Conservation (phyloP, 2,329 filamentous ascomycete genomes). For the Colletotrichum orchidophilum region DNA sequence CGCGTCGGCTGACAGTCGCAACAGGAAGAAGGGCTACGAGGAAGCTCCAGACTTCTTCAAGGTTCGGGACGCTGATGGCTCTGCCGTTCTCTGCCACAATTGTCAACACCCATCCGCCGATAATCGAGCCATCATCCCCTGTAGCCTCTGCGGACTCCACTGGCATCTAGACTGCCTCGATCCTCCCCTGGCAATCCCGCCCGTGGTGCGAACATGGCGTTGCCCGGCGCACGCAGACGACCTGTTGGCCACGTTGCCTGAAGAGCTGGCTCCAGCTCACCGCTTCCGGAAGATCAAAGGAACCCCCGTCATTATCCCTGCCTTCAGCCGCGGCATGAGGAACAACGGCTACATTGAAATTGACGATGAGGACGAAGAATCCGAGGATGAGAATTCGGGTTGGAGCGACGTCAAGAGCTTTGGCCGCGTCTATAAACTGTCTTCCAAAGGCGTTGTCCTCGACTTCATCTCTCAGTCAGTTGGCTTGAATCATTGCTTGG, state of each 20-base stretch:
- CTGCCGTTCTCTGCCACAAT: slow-evolving; percentile 78
- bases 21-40: slow-evolving; percentile 66
- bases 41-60: slow-evolving; percentile 74
- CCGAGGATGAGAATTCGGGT: slow-evolving; percentile 62
- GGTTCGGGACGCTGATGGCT: slow-evolving; percentile 76
- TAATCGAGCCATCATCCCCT: slow-evolving; percentile 81
- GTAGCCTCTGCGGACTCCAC: slow-evolving; percentile 81
- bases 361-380: slow-evolving; percentile 70
- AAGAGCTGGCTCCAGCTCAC: slow-evolving; percentile 66
- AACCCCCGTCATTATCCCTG: slow-evolving; percentile 59
- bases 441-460: slow-evolving; percentile 71
- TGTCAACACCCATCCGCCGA: slow-evolving; percentile 74
- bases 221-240: slow-evolving; percentile 90
- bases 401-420: slow-evolving; percentile 69
- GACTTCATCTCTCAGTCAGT: slow-evolving; percentile 77
- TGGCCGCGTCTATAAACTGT: slow-evolving; percentile 72
- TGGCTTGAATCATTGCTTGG: neutral
- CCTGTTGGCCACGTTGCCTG: slow-evolving; percentile 69
- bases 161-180: slow-evolving; percentile 96
- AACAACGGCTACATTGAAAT: slow-evolving; percentile 80
- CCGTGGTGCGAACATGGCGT: slow-evolving; percentile 81
- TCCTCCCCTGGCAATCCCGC: slow-evolving; percentile 82
- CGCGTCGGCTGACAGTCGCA: slow-evolving; percentile 42
- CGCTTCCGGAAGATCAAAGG: slow-evolving; percentile 69
- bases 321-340: slow-evolving; percentile 69